Conservation (phyloP, 1,284 basidiomycete genomes). For the Farysia itapuensis region DNA sequence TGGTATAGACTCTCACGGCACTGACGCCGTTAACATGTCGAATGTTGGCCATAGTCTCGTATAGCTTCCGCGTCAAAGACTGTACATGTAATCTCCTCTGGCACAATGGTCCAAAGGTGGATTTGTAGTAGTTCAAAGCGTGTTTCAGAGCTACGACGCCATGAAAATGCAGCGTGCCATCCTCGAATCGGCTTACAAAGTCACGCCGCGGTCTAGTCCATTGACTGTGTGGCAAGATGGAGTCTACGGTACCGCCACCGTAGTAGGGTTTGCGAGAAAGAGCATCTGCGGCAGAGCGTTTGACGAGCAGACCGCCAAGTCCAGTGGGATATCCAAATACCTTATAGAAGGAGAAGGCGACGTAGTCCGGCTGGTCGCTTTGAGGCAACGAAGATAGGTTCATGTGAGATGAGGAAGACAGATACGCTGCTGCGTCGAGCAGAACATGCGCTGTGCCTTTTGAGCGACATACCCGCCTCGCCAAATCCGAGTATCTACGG, state of each 20-base stretch:
- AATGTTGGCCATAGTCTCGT: conserved; percentile 5
- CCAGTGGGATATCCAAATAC: conserved; percentile 47
- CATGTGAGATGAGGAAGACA: conserved; percentile 30
- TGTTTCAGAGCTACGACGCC: conserved; percentile 33
- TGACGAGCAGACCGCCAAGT: conserved; percentile 41
- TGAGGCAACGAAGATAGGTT: conserved; percentile 2
- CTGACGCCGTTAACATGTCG: conserved; percentile 25
- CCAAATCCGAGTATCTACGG: conserved; percentile 15
- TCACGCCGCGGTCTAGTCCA: conserved; percentile 30
- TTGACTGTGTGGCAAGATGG: conserved; percentile 14
- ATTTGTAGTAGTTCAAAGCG: conserved; percentile 19
- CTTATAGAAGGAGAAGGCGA: conserved; percentile 50
- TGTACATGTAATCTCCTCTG: conserved; percentile 9
- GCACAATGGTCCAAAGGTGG: conserved; percentile 19
- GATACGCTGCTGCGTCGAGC: conserved; percentile 42
- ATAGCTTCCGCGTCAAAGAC: conserved; percentile 9
- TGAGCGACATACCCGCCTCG: conserved; percentile 6
- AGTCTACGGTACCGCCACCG: conserved; percentile 42
- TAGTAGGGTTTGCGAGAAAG: conserved; percentile 29
- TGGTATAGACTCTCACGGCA: conserved; percentile 14
- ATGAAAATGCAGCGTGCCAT: conserved; percentile 44
- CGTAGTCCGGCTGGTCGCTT: conserved; percentile 27
- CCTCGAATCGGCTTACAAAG: conserved; percentile 30
- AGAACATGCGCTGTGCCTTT: conserved; percentile 13
- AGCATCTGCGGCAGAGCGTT: conserved; percentile 7